A percentile compares a stretch with the other conserved stretches of the same genome.
Conservation (phyloP, 192 early-diverging fungal species). For the Chytriomyces sp. region DNA sequence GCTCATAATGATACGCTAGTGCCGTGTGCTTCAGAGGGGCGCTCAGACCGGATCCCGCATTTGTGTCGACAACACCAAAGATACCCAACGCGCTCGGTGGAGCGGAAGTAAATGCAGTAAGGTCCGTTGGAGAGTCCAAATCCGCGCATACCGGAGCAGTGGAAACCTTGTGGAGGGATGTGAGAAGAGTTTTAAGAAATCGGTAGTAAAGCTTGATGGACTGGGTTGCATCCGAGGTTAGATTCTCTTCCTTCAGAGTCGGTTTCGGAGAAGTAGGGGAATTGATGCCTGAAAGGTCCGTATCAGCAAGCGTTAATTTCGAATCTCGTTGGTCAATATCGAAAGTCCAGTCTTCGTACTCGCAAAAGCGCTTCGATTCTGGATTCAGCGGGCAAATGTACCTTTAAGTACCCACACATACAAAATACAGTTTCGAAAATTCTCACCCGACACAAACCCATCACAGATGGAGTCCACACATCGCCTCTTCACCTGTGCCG, state of each 20-base stretch:
- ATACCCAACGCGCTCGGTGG: background rate
- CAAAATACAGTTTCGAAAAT: background rate
- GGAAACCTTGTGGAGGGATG: constrained; percentile 66
- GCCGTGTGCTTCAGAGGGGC: background rate
- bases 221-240: constrained; percentile 60
- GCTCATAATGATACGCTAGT: constrained; percentile 20
- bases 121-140: constrained; percentile 8
- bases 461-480: constrained; percentile 78
- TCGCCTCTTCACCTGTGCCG: constrained; percentile 73
- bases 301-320: background rate
- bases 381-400: background rate
- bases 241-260: constrained; percentile 1
- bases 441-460: constrained; percentile 76
- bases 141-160: constrained; percentile 21
- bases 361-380: constrained; percentile 76
- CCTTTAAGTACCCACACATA: background rate
- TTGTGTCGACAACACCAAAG: constrained; percentile 2
- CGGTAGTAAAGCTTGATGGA: constrained; percentile 70
- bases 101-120: constrained; percentile 1
- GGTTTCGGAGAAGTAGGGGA: constrained; percentile 11
- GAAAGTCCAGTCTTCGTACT: constrained; percentile 75
- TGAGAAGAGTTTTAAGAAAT: constrained; percentile 69
- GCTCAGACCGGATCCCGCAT: background rate
- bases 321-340: constrained; percentile 54
- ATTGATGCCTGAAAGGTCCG: constrained; percentile 8